phyloP scores from a whole-genome alignment of 164 flowering plant genomes.

The grape (Vitis vinifera) region DNA sequence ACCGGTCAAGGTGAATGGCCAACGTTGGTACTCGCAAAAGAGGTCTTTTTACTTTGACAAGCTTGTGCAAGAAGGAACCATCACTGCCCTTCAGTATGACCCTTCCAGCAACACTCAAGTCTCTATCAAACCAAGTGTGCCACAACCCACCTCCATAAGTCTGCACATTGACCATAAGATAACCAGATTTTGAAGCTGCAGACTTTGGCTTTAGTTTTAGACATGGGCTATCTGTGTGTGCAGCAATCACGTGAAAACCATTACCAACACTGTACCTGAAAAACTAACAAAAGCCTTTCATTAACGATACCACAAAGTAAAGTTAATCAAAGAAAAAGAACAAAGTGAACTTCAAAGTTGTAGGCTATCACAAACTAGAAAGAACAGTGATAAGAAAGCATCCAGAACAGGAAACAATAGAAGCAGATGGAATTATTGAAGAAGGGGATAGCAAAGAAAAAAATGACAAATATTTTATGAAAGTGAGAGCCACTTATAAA shows the following conservation, averaged over 20 bases:
- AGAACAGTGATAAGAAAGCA: background rate
- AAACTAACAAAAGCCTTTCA: conserved; percentile 10
- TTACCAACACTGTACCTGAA: conserved; percentile 72
- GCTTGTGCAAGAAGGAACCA: conserved; percentile 77
- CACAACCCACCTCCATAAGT: conserved; percentile 97
- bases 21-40: conserved; percentile 82
- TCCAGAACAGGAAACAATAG: background rate
- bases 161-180: conserved; percentile 86
- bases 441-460: background rate
- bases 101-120: conserved; percentile 87
- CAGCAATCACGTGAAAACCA: conserved; percentile 92
- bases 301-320: background rate
- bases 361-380: background rate
- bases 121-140: conserved; percentile 99
- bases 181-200: conserved; percentile 73
- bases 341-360: background rate
- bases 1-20: conserved; percentile 97
- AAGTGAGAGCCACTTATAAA: background rate
- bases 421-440: background rate
- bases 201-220: conserved; percentile 86
- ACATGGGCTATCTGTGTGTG: conserved; percentile 97
- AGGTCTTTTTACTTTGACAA: conserved; percentile 88
- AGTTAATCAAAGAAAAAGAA: background rate
- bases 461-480: background rate
- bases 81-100: conserved; percentile 68